Evolutionary conservation across 768 basidiomycete genomes (phyloP).

Genomic region (Arthromyces matolae): DNA sequence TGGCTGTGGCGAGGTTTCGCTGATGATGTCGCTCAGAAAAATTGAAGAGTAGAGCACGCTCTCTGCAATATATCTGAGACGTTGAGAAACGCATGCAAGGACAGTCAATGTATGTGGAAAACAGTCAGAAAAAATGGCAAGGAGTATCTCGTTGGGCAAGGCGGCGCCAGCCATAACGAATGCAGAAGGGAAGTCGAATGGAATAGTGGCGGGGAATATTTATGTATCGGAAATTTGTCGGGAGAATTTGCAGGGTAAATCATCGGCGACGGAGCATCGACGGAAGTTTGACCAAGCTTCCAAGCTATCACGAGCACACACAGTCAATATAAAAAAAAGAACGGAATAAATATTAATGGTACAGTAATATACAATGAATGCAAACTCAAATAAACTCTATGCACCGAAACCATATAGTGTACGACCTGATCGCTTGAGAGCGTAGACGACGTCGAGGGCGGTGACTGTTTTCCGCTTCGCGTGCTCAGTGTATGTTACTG

Average conservation of each 20-base stretch:
- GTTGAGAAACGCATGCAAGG: conserved; percentile 42
- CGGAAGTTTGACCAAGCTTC: conserved; percentile 26
- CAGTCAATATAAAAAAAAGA: conserved; percentile 3
- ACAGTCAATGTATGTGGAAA: conserved; percentile 34
- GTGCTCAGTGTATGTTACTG: conserved; percentile 91
- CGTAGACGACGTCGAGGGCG: conserved; percentile 89
- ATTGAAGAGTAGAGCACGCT: conserved; percentile 55
- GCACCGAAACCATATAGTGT: conserved; percentile 94
- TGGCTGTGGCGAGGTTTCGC: conserved; percentile 36
- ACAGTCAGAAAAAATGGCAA: conserved; percentile 42
- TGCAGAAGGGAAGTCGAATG: conserved; percentile 1
- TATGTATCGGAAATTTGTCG: conserved; percentile 36
- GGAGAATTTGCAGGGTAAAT: conserved; percentile 27
- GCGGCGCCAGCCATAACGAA: background rate
- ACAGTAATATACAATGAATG: conserved; percentile 21
- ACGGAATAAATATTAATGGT: conserved; percentile 18
- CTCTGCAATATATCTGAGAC: conserved; percentile 52
- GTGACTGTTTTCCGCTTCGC: conserved; percentile 95
- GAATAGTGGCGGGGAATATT: conserved; percentile 20
- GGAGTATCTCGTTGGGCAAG: conserved; percentile 56
- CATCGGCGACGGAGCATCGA: conserved; percentile 39
- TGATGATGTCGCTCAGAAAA: conserved; percentile 44
- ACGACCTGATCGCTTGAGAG: conserved; percentile 80
- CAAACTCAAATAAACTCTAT: conserved; percentile 34
- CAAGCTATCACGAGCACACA: conserved; percentile 10